Evolutionary conservation across 1,139 yeast genomes (phyloP), one percentile per base, ranked within the genome.

Genomic region (Saccharomyces hybrid): DNA sequence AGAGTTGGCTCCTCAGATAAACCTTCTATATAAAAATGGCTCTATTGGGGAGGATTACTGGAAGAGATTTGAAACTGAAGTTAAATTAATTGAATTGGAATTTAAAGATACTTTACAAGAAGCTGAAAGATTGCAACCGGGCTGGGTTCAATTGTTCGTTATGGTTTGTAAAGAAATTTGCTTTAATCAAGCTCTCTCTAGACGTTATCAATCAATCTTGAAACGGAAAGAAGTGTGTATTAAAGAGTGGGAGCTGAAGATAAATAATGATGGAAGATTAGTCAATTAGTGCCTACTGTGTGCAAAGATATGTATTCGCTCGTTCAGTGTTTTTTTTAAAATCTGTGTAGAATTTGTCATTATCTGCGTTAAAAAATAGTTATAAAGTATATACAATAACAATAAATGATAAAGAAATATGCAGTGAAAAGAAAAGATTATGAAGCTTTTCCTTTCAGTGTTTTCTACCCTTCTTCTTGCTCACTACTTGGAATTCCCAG

Each of bases 31-130:
- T 69, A 95, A 91, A 66, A 83, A 82, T 54, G 98, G 98, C 1
- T 82, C 91, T 34, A 84, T 93, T 58, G 97, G 97, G 38, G 98
- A 93, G 65, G 95, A 88, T 55, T 76, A 88, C 49, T 87, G 81
- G 78, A 86, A 86, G 68, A 85, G 95, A 63, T 90, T 80, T 71
- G 84, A 83, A 62, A 78, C 89, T 52, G 90, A 89, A 62, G 81
- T 80, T 58, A 88, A 89, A 71, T 70, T 89, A 59, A 86, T 65
- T 23, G 95, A 90, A 65, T 68, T 86, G 32, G 99, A 93, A 68
- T 75, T 93, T 62, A 81, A 84, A 68, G 91, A 86, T 55, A 78
- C 90, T 54, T 84, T 87, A n/a, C 74, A 70, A 54, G 97, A 89
- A 70, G 88, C 95, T 50, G 90, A 88, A 66, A 61, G 72, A 16